Conservation (phyloP, 2,329 filamentous ascomycete species). For the Mariannaea elegans region DNA sequence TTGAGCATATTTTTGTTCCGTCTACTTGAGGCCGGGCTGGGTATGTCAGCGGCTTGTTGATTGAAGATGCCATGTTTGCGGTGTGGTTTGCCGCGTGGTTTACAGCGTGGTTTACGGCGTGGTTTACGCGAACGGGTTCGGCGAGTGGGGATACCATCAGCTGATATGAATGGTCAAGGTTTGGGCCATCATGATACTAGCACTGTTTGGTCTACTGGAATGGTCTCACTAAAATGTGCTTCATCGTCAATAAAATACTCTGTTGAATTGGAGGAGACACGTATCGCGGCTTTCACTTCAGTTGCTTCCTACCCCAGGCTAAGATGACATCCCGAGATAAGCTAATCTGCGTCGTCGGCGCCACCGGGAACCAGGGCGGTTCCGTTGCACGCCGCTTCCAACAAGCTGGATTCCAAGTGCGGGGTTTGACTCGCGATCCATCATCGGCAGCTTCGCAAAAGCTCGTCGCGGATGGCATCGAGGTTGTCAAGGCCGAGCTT, state of each 20-base stretch:
- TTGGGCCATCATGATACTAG: too few relatives aligned
- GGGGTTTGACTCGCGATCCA: conserved; percentile 57
- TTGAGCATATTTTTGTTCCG: neutral
- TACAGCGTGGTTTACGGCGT: too few relatives aligned
- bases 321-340: conserved; percentile 38
- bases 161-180: too few relatives aligned
- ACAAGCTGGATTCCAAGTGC: conserved; percentile 53
- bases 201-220: too few relatives aligned
- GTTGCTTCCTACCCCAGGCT: neutral
- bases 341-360: conserved; percentile 56
- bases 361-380: conserved; percentile 61
- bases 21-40: neutral
- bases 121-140: too few relatives aligned
- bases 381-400: conserved; percentile 60
- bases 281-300: neutral
- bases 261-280: neutral
- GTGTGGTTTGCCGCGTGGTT: neutral
- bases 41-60: neutral
- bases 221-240: too few relatives aligned
- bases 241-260: too few relatives aligned
- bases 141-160: too few relatives aligned
- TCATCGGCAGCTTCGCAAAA: conserved; percentile 50
- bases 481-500: conserved; percentile 56
- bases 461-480: conserved; percentile 52
- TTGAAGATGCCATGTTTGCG: neutral